Conservation (phyloP, 1,139 yeast genomes). For the Hansenula sp. region DNA sequence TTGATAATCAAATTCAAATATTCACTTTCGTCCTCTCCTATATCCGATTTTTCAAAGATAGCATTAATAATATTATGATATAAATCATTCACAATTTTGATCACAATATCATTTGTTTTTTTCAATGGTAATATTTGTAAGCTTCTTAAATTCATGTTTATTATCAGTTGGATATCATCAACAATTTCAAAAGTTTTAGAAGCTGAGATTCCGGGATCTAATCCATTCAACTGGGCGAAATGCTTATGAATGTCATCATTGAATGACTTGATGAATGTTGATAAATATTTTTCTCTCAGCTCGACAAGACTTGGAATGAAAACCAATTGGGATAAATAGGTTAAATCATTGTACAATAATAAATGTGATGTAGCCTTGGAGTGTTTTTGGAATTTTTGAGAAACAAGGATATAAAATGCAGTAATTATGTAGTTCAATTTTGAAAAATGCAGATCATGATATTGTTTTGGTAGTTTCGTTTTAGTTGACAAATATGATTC, state of each 20-base stretch:
- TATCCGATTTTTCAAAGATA: constrained; percentile 16
- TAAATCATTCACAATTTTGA: constrained; percentile 18
- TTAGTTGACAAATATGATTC: constrained; percentile 14
- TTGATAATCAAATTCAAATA: constrained; percentile 18
- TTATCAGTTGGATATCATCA: constrained; percentile 7
- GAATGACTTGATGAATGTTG: constrained; percentile 7
- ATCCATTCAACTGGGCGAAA: constrained; percentile 7
- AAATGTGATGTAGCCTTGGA: background rate
- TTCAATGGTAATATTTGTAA: constrained; percentile 6
- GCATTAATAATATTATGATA: constrained; percentile 20
- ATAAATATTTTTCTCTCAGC: constrained; percentile 12
- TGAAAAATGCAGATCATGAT: constrained; percentile 10
- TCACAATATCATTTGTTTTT: constrained; percentile 1
- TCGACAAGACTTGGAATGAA: constrained; percentile 10
- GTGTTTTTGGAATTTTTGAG: constrained; percentile 8
- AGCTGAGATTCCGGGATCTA: constrained; percentile 15
- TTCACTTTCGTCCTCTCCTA: constrained; percentile 23
- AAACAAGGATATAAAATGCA: constrained; percentile 14
- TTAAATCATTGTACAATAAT: constrained; percentile 18
- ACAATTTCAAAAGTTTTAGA: constrained; percentile 11
- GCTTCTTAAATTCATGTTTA: constrained; percentile 7
- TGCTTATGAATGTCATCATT: constrained; percentile 7
- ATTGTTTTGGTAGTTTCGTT: constrained; percentile 6
- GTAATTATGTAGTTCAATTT: constrained; percentile 16
- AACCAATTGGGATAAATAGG: constrained; percentile 3